A percentile compares a stretch with the other conserved stretches of the same genome.
Evolutionary conservation across 768 basidiomycete species (phyloP).

Genomic region (Macrolepiota fuliginosa): DNA sequence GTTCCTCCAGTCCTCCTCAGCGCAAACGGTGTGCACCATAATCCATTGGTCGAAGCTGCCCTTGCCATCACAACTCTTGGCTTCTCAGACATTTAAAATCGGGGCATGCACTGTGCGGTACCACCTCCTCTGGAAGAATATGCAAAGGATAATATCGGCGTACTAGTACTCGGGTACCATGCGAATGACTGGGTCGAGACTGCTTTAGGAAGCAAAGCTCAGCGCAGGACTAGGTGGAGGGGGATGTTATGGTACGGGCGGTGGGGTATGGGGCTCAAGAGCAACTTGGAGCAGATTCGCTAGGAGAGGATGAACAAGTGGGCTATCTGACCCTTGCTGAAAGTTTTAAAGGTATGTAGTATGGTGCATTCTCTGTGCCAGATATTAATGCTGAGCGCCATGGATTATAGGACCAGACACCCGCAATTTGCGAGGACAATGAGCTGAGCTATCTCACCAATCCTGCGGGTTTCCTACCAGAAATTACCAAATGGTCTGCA

Average conservation of each 20-base stretch:
- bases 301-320: conserved; percentile 60
- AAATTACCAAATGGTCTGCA: conserved; percentile 58
- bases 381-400: too few relatives aligned
- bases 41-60: conserved; percentile 59
- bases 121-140: conserved; percentile 24
- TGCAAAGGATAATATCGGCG: conserved; percentile 36
- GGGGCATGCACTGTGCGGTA: conserved; percentile 61
- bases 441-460: conserved; percentile 62
- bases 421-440: conserved; percentile 72
- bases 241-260: conserved; percentile 69
- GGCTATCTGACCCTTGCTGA: conserved; percentile 70
- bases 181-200: conserved; percentile 86
- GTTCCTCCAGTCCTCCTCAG: too few relatives aligned
- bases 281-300: conserved; percentile 40
- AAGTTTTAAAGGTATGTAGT: conserved; percentile 59
- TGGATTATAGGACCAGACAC: conserved; percentile 58
- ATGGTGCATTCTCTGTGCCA: conserved; percentile 2
- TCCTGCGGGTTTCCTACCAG: conserved; percentile 72
- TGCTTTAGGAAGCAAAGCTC: conserved; percentile 58
- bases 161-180: conserved; percentile 73
- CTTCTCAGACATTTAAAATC: conserved; percentile 49
- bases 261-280: conserved; percentile 72
- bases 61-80: conserved; percentile 46
- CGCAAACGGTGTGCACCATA: too few relatives aligned
- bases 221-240: conserved; percentile 50